Evolutionary conservation across 2,329 filamentous ascomycete genomes (phyloP), one percentile per base, ranked within the genome.

Genomic region (Helminthosporium solani): DNA sequence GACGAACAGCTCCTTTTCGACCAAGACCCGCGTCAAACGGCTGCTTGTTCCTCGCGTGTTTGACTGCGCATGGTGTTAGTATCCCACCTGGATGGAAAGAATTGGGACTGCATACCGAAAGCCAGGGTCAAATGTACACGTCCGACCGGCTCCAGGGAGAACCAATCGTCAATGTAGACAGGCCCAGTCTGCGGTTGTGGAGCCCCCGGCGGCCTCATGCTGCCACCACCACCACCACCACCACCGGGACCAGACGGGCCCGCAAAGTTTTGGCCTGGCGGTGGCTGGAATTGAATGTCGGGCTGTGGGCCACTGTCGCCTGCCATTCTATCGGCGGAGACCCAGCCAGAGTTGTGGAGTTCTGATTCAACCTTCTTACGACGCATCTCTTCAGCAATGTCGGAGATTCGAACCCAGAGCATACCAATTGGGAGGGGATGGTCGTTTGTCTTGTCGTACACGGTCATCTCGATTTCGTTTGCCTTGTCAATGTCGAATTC

Each of bases 341-440:
- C 92, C 94, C 94, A 99, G 42, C 92, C 94, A 35, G 89, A 90
- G 63, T 85, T 88, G 70, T 91, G 95, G 67, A 96, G 88, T 67
- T 99, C 94, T 12, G 90, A 87, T 73, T 99, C 94, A 52, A 99
- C 95, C 75, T 87, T 95, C 79, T 97, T 97, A 52, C 91, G 85
- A 66, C 94, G 87, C 80, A 99, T 92, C 72, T 99, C 94, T 68
- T 99, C 94, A 1, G 90, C 90, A 56, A 99, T 95, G 69, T 99
- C 94, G 14, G 94, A 95, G 64, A 99, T 92, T 49, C 94, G 82
- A 47, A 99, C 85, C 94, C 94, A 99, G 12, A 97, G 80, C 79
- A 99, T 85, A 46, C 87, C 94, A 62, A 99, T 96, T 33, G 94
- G 94, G 41, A 95, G 84, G 12, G 91, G 86, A 59, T 95, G 88